Evolutionary conservation across 2,329 filamentous ascomycete genomes (phyloP), one percentile per base, ranked within the genome.

Genomic region (Microcyclosporella mali): DNA sequence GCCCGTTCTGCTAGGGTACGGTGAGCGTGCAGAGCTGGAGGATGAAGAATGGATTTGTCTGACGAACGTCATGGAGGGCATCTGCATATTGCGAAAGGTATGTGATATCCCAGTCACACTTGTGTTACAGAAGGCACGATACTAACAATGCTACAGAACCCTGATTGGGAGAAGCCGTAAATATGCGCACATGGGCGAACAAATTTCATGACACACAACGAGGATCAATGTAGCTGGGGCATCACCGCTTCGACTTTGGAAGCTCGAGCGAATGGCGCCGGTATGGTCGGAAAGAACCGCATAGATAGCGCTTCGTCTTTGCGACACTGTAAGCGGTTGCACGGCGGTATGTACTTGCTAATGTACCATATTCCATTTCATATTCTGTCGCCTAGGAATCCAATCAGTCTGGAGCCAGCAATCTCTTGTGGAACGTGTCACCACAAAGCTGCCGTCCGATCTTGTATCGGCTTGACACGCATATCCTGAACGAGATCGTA

Each of bases 31-130:
- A 8, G 92, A 98, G 73, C 73, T 98, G 38, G 92, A 98, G 67
- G 92, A 98, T 60, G 92, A 98, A 70, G 83, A 98, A 70, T 98
- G 97, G 66, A 83, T 97, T 52, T 87, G 85, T 67, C 71, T 98
- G 61, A 94, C 83, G 64, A 92, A 81, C 70, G 94, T 83, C 40
- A 75, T 98, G 49, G 92, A 98, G 70, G 92, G 92, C 25, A 74
- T 98, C 59, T 90, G 95, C 43, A 97, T 98, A 66, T 73, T 98
- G 67, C 84, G 85, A 75, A 97, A 97, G 88, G 90, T 94, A 76
- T 69, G 78, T 60, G 33, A 40, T 19, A 12, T 33, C 11, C 29
- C 6, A 37, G 34, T 1, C 32, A 17, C 6, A 17, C 4, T 32
- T 12, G 12, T n/a, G 16, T 11, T 30, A 7, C 1, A 9, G 6